phyloP scores from a whole-genome alignment of 495 filamentous ascomycete genomes.

The Aspergillus cristatus region DNA sequence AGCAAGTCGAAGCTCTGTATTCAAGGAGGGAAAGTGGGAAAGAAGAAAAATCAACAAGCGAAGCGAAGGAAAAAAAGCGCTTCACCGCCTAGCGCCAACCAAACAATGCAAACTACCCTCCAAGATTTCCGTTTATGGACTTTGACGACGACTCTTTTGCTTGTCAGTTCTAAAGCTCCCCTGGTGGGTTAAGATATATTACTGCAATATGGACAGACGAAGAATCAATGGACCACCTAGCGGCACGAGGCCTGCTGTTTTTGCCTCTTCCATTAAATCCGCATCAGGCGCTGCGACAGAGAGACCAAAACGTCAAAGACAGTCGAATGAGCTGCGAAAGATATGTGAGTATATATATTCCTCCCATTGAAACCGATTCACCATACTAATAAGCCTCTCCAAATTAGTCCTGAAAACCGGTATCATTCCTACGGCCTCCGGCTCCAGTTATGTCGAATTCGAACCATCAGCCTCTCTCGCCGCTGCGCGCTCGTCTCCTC shows the following conservation, averaged over 20 bases:
- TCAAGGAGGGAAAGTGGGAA: conserved; percentile 19
- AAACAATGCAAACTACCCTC: conserved; percentile 37
- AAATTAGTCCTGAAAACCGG: conserved; percentile 76
- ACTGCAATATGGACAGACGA: conserved; percentile 82
- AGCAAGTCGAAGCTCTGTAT: conserved; percentile 3
- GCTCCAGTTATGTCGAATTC: conserved; percentile 90
- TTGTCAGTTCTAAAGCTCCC: neutral
- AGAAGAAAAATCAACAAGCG: conserved; percentile 20
- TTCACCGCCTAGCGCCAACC: conserved; percentile 14
- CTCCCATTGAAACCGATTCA: neutral
- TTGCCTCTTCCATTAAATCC: conserved; percentile 37
- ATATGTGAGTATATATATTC: conserved; percentile 55
- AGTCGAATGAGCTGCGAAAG: conserved; percentile 61
- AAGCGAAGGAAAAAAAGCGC: conserved; percentile 14
- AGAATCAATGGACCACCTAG: conserved; percentile 81
- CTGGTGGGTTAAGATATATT: conserved; percentile 1
- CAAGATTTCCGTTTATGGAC: conserved; percentile 31
- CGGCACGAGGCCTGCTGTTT: conserved; percentile 68
- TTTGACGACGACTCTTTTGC: conserved; percentile 7
- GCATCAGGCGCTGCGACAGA: conserved; percentile 25
- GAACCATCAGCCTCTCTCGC: conserved; percentile 46
- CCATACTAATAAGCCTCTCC: conserved; percentile 7
- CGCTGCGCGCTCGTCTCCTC: conserved; percentile 36
- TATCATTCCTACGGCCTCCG: conserved; percentile 84
- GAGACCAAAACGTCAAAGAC: conserved; percentile 43